Conservation (phyloP, 345 rosid genomes). For the Hypericum androsaemum region DNA sequence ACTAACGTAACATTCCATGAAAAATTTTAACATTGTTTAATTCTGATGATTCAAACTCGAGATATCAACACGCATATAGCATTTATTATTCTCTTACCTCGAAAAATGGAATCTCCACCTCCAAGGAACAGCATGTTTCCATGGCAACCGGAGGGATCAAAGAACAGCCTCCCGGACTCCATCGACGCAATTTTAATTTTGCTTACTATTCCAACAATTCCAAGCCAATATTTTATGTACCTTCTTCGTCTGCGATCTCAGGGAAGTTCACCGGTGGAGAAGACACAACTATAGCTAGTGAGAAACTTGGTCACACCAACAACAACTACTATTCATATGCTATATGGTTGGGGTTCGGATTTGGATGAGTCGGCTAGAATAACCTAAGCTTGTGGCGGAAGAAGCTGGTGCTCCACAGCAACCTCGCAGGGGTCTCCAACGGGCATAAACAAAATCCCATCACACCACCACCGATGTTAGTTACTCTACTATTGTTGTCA, state of each 20-base stretch:
- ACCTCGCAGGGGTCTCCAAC: slow-evolving; percentile 74
- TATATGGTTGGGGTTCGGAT: too few species aligned
- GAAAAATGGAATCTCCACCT: slow-evolving; percentile 34
- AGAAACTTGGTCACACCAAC: too few species aligned
- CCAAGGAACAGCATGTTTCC: slow-evolving; percentile 65
- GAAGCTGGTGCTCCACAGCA: slow-evolving; percentile 93
- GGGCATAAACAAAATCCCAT: slow-evolving; percentile 88
- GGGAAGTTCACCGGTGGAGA: too few species aligned
- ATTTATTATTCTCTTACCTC: slow-evolving; percentile 31
- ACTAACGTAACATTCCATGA: too few species aligned
- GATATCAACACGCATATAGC: too few species aligned
- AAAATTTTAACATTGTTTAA: too few species aligned
- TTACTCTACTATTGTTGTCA: background rate
- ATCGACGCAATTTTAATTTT: slow-evolving; percentile 16
- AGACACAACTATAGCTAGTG: too few species aligned
- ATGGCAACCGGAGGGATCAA: slow-evolving; percentile 47
- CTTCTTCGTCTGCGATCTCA: slow-evolving; percentile 10
- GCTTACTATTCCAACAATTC: background rate
- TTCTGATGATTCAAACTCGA: too few species aligned
- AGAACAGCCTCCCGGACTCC: slow-evolving; percentile 61
- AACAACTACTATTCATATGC: too few species aligned
- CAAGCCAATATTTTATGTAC: background rate
- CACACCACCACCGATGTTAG: slow-evolving; percentile 21
- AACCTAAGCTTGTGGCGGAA: slow-evolving; percentile 93
- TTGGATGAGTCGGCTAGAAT: slow-evolving; percentile 28